These are phyloP conservation scores for Beta lomatogona DNA, from an alignment of 179 eudicot genomes.

Conservation along the genomic window DNA sequence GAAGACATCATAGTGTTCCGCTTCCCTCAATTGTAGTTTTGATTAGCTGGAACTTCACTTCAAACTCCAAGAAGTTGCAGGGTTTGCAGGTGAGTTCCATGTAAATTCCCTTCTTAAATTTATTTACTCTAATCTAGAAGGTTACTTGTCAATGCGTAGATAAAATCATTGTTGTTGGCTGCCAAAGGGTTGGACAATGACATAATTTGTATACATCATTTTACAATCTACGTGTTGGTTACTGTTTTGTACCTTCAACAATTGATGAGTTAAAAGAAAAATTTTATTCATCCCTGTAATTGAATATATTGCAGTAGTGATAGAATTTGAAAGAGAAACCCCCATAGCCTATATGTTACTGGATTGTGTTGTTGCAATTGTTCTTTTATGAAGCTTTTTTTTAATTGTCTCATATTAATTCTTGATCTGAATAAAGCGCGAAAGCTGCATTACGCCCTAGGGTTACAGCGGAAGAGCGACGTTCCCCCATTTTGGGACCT, in stretches of 20 bases:
- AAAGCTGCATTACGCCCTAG: no score
- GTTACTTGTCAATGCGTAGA: constrained; percentile 28
- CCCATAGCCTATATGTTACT: not conserved
- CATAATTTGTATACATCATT: constrained; percentile 29
- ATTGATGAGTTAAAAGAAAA: not conserved
- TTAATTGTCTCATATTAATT: no score
- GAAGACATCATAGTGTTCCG: constrained; percentile 4
- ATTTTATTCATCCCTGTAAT: not conserved
- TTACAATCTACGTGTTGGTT: constrained; percentile 14
- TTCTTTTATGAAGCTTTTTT: no score
- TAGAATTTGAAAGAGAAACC: not conserved
- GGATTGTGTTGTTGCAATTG: no score
- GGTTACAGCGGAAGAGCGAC: no score
- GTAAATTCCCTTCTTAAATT: constrained; percentile 24
- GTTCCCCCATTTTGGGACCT: no score
- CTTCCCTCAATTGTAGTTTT: constrained; percentile 15
- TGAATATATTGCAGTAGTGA: not conserved
- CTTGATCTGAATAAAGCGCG: no score
- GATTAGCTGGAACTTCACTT: constrained; percentile 11
- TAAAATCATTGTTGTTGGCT: constrained; percentile 26
- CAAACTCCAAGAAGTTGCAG: not conserved
- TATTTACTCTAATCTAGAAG: constrained; percentile 6
- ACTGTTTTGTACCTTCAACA: constrained; percentile 8
- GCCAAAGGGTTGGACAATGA: constrained; percentile 28
- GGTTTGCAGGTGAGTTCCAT: constrained; percentile 13